Percentiles rank a stretch among this genome's conserved stretches.
These are phyloP conservation scores for Durio zibethinus DNA, from an alignment of 345 rosid genomes.

Conservation along the genomic window DNA sequence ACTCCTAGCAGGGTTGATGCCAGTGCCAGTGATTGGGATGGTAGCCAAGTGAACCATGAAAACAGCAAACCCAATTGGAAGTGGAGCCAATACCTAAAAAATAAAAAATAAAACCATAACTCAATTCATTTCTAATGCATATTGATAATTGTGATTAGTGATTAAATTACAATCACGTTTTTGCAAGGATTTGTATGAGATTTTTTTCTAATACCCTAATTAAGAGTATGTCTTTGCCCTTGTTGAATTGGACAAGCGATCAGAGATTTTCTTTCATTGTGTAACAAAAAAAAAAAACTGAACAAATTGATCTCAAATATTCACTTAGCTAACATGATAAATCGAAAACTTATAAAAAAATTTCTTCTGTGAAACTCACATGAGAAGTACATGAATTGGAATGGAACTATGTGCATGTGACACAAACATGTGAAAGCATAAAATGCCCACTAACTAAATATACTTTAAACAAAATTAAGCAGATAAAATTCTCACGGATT, in stretches of 20 bases:
- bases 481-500: slow-evolving; percentile 7
- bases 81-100: slow-evolving; percentile 70
- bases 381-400: neutral
- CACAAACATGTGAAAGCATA: slow-evolving; percentile 7
- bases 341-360: no score
- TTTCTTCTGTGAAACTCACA: no score
- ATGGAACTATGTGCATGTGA: neutral
- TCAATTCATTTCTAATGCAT: neutral
- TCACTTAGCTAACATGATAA: no score
- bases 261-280: no score
- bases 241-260: no score
- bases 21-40: slow-evolving; percentile 82
- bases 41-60: slow-evolving; percentile 93
- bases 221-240: no score
- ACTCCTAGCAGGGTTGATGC: slow-evolving; percentile 85
- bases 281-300: no score
- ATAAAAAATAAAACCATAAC: no score
- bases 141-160: neutral
- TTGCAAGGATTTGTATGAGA: no score
- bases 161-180: neutral
- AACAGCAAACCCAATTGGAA: slow-evolving; percentile 85
- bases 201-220: no score
- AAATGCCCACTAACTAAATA: neutral
- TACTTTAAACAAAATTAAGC: neutral
- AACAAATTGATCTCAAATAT: no score